Base-by-base conservation (phyloP, 306 rosid genomes). In the Cyamopsis tetragonoloba region DNA sequence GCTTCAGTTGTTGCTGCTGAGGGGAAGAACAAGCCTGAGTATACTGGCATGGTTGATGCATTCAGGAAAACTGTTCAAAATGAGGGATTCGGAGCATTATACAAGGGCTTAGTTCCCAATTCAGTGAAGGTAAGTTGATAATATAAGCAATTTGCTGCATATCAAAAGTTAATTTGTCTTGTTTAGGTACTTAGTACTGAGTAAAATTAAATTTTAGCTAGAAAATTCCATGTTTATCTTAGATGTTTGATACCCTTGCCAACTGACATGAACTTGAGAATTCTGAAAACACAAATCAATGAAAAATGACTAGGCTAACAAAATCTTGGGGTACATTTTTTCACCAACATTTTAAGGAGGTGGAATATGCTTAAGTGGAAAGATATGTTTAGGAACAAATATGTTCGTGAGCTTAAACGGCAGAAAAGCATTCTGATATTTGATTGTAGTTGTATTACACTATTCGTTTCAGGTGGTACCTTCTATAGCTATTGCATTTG, bases 81-180 rank as follows among this genome's bases (percentile, higher is more conserved):
- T 10, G 98, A 92, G 67, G 98, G 98, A 71, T 81, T 89, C 73
- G 85, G 96, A 17, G 98, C 98, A 22, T 75, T 92, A 73, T 92
- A 92, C 88, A 92, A 86, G 85, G 98, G 98, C 58, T 74, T 92
- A 85, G 90, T 89, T 56, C 98, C 98, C 80, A 92, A 92, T 82
- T 89, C 91, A 9, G 91, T 88, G 42, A 88, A 88, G 91, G 95
- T 87, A 49, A 65, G 81, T 53, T 73, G 22, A 65, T 51, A 32
- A 43, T 12, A 34, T 8, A 13, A 4, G 3, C 31, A 65, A 48
- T 70, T 51, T 60, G 20, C 55, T n/a, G n/a, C n/a, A n/a, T n/a
- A n/a, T n/a, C n/a, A n/a, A n/a, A 4, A 11, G 68, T 60, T 58
- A 26, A 13, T 38, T 61, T 55, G 13, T 67, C 51, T 41, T 42